Percentiles rank a stretch among this genome's conserved stretches.
These are phyloP conservation scores for Buddleja alternifolia DNA, from an alignment of 257 asterid species.

Conservation along the genomic window DNA sequence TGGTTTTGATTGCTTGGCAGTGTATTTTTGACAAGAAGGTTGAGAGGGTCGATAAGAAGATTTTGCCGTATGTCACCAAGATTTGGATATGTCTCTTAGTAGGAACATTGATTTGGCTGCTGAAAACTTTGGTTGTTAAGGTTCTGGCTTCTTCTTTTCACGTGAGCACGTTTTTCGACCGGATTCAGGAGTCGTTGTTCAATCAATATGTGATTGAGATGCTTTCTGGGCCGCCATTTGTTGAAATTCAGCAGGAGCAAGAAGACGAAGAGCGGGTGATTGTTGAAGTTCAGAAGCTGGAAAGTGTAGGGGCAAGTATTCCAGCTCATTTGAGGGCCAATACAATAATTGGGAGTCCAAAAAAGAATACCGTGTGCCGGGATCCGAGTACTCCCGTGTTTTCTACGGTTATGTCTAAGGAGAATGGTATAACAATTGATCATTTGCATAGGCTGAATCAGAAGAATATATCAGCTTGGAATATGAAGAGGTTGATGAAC, in stretches of 20 bases:
- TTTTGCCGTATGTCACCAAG: slow-evolving; percentile 46
- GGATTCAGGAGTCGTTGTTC: slow-evolving; percentile 58
- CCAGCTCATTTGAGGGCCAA: slow-evolving; percentile 49
- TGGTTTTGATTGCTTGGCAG: slow-evolving; percentile 63
- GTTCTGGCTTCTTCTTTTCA: slow-evolving; percentile 58
- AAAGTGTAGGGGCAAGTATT: slow-evolving; percentile 50
- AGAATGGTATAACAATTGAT: slow-evolving; percentile 47
- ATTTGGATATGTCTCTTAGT: slow-evolving; percentile 58
- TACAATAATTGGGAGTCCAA: slow-evolving; percentile 37
- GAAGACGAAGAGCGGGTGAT: slow-evolving; percentile 54
- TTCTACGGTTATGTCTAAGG: slow-evolving; percentile 38
- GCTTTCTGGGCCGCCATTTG: slow-evolving; percentile 52
- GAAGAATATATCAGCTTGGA: slow-evolving; percentile 62
- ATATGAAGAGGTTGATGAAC: slow-evolving; percentile 63
- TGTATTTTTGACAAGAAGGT: slow-evolving; percentile 49
- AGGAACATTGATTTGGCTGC: slow-evolving; percentile 53
- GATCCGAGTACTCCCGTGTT: slow-evolving; percentile 24
- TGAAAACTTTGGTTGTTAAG: slow-evolving; percentile 54
- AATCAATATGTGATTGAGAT: slow-evolving; percentile 56
- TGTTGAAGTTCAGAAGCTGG: slow-evolving; percentile 52
- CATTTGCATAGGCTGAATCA: slow-evolving; percentile 61
- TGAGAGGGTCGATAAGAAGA: slow-evolving; percentile 33
- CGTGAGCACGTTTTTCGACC: slow-evolving; percentile 50
- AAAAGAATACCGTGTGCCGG: not conserved
- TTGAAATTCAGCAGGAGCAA: slow-evolving; percentile 46